Conservation (phyloP, 2,329 filamentous ascomycete species). For the Colletotrichum filicis region DNA sequence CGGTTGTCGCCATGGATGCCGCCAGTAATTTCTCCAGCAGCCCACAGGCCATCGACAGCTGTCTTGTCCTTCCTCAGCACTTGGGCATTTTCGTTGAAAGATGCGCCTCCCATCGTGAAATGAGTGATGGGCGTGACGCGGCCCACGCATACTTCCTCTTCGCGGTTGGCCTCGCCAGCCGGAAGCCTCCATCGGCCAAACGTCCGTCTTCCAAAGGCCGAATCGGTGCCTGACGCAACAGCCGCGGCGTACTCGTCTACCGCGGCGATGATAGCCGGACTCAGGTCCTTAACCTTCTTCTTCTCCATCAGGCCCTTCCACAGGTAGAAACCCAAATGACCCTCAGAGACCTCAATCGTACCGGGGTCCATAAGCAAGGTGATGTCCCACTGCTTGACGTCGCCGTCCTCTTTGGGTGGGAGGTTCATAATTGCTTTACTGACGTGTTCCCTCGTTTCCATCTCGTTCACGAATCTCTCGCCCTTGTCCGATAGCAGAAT, state of each 20-base stretch:
- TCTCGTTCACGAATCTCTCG: slow-evolving; percentile 69
- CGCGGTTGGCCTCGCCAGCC: slow-evolving; percentile 53
- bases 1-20: slow-evolving; percentile 73
- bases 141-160: slow-evolving; percentile 67
- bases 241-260: slow-evolving; percentile 61
- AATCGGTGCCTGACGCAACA: slow-evolving; percentile 51
- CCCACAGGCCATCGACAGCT: slow-evolving; percentile 67
- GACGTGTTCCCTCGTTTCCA: slow-evolving; percentile 68
- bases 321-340: slow-evolving; percentile 71
- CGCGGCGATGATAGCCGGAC: slow-evolving; percentile 49
- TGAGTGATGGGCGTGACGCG: slow-evolving; percentile 72
- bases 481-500: slow-evolving; percentile 61
- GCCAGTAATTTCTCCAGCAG: slow-evolving; percentile 72
- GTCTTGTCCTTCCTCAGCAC: slow-evolving; percentile 55
- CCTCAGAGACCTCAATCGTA: slow-evolving; percentile 59
- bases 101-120: slow-evolving; percentile 74
- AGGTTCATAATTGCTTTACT: slow-evolving; percentile 62
- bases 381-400: slow-evolving; percentile 66
- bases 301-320: slow-evolving; percentile 71
- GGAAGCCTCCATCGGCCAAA: slow-evolving; percentile 68
- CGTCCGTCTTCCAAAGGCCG: slow-evolving; percentile 57
- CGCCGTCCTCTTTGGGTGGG: slow-evolving; percentile 41
- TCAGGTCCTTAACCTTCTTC: slow-evolving; percentile 62
- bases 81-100: slow-evolving; percentile 64
- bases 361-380: slow-evolving; percentile 70